Base-by-base conservation (phyloP, 768 basidiomycete genomes). In the Floccularia luteovirens region DNA sequence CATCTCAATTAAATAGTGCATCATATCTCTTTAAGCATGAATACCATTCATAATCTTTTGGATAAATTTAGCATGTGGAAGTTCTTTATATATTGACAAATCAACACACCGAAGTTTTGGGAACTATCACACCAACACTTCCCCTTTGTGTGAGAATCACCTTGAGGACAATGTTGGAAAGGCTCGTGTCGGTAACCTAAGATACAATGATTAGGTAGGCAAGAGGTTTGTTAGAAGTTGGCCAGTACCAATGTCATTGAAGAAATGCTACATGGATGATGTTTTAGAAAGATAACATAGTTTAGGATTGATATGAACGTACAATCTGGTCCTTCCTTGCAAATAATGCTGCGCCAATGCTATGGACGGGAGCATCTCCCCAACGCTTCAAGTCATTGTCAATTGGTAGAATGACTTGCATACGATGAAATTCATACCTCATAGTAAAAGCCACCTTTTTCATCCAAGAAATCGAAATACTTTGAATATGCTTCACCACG, bases 361-460 rank as follows among this genome's bases (percentile, higher is more conserved):
- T 87, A 54, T 91, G 89, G 5, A 91, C 77, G 7, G 79, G 79
- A 10, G 94, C 94, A 63, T 96, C 93, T 36, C 94, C 94, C 90
- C 90, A 91, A 24, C 90, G 79, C 77, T 89, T 47, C 20, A 35
- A 19, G 24, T 30, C 23, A 37, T n/a, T n/a, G n/a, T 8, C 19
- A 31, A 8, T 3, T 12, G 20, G 21, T 28, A 31, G 10, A 19
- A 28, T 5, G 22, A 2, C 4, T 16, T 11, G 10, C 5, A 37
- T 5, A 20, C 14, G 17, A 19, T 31, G 12, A 13, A 49, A 41
- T 33, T n/a, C n/a, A n/a, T 48, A 75, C 83, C 77, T 92, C 90
- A 48, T 90, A 90, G 58, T 91, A 92, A 58, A 92, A 90, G 12
- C 90, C 90, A 39, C 91, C 91, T 31, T 70, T 68, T 39, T 71